Evolutionary conservation across 2,329 filamentous ascomycete species (phyloP), one percentile per base, ranked within the genome.

Genomic region (Ophiosphaerella herpotricha): DNA sequence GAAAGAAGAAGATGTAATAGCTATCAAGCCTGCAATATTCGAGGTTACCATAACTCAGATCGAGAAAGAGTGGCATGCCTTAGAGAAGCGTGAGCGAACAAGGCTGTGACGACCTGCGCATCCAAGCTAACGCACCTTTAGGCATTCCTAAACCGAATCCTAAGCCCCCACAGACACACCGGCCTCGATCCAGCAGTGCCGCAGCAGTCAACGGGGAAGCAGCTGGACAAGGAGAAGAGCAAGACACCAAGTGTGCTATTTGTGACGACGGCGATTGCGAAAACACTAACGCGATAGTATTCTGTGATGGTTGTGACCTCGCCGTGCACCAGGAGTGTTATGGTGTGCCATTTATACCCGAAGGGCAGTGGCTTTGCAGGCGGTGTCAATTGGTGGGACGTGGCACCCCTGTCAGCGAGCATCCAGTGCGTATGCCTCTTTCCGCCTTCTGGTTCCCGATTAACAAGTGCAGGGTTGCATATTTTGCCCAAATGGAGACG

Each of bases 191-290:
- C 37, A 96, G 92, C 72, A 96, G 91, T 48, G 93, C 93, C 39
- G 93, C 91, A 23, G 93, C 94, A 5, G 93, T 97, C 14, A 97
- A 97, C 72, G 93, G 94, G 47, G 94, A 97, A 75, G 87, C 89
- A 38, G 85, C 88, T 57, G 86, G 80, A 1, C 75, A 83, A 24
- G 91, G 91, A 16, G 94, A 97, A 75, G 93, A 97, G 74, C 92
- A 94, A 63, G 94, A 99, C 73, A 96, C 89, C 63, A 97, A 96
- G 74, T 99, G 94, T 70, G 92, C 91, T 18, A 95, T 99, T 50
- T 99, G 94, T 71, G 94, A 99, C 69, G 94, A 99, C 67, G 94
- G 94, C n/a, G 94, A 99, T 69, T 99, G 94, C 68, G 94, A 99
- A 75, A 99, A 99, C 73, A 95, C 94, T 18, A 99, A 99, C 68